Evolutionary conservation across 176 grass and related monocot genomes (phyloP).

Genomic region (Paspalum vaginatum): DNA sequence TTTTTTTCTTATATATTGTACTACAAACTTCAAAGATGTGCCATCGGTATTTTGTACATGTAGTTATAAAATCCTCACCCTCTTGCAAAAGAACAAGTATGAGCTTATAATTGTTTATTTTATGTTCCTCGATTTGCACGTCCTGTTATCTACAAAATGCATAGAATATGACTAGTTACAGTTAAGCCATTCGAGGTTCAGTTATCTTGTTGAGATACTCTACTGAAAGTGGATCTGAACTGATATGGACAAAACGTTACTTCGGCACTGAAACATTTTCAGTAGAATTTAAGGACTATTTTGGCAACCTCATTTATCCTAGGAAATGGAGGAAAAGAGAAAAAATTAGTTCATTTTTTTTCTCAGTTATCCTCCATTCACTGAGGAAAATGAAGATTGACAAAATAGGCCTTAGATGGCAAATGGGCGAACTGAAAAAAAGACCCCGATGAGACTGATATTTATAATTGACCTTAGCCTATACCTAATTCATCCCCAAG

Average conservation of each 20-base stretch:
- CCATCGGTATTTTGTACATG: conserved; percentile 10
- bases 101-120: not conserved
- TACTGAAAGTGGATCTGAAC: not conserved
- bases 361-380: too few relatives aligned
- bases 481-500: not conserved
- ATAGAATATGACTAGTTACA: not conserved
- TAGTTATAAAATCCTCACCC: not conserved
- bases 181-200: not conserved
- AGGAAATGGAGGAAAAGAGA: too few relatives aligned
- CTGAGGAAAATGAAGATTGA: too few relatives aligned
- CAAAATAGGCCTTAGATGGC: too few relatives aligned
- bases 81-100: not conserved
- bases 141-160: not conserved
- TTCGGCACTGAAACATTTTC: not conserved
- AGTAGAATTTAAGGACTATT: too few relatives aligned
- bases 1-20: not conserved
- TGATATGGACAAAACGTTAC: not conserved
- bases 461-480: not conserved
- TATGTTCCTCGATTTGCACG: not conserved
- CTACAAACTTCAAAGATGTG: not conserved
- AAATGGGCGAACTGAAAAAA: not conserved
- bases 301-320: too few relatives aligned
- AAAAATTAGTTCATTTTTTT: too few relatives aligned
- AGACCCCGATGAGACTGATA: not conserved
- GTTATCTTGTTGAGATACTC: not conserved